Evolutionary conservation across 2,329 filamentous ascomycete genomes (phyloP).

Genomic region (Alternaria panax): DNA sequence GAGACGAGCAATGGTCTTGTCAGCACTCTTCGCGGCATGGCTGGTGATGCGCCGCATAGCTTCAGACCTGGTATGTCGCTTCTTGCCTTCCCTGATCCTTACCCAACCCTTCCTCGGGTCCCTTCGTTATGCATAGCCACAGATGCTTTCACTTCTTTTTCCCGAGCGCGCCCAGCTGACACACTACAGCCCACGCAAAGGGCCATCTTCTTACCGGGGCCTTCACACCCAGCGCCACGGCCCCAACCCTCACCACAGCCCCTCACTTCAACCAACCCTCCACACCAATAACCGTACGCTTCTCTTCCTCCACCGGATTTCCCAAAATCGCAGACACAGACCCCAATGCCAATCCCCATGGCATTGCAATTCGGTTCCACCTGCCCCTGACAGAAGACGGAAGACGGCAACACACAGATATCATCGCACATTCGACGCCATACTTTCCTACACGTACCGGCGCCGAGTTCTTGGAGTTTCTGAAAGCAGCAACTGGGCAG

Average conservation of each 20-base stretch:
- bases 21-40: conserved; percentile 32
- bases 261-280: conserved; percentile 57
- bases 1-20: conserved; percentile 43
- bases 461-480: conserved; percentile 60
- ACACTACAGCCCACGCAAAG: conserved; percentile 60
- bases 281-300: conserved; percentile 59
- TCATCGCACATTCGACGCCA: conserved; percentile 61
- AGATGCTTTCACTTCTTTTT: background rate
- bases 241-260: conserved; percentile 56
- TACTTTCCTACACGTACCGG: conserved; percentile 63
- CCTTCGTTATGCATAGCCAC: background rate
- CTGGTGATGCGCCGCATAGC: conserved; percentile 26
- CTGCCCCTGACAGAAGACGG: conserved; percentile 49
- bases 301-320: conserved; percentile 61
- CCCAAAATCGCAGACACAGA: conserved; percentile 60
- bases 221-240: conserved; percentile 59
- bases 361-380: conserved; percentile 60
- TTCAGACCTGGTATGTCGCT: conserved; percentile 41
- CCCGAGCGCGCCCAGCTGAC: background rate
- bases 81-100: background rate
- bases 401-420: conserved; percentile 61
- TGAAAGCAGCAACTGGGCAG: conserved; percentile 51
- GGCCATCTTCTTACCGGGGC: conserved; percentile 61
- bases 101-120: background rate
- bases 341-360: conserved; percentile 56